Conservation (phyloP, 768 basidiomycete species). For the Dacryopinax primogenitus region DNA sequence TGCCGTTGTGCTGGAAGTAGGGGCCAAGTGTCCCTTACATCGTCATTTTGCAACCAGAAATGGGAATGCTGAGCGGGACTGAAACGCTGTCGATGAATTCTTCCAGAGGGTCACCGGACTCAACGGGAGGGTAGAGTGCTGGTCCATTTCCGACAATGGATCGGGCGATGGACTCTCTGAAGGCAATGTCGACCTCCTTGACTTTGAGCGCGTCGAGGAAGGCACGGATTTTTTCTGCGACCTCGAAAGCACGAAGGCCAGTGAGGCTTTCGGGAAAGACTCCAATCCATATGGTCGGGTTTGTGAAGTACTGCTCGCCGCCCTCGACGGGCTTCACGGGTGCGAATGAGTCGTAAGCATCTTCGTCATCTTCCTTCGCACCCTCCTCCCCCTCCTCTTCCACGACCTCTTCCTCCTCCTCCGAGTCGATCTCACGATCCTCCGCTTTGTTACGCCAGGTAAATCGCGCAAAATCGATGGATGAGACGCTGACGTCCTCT, state of each 20-base stretch:
- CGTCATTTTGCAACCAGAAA: not conserved
- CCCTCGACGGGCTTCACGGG: conserved; percentile 21
- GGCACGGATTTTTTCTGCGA: not conserved
- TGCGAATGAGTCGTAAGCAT: conserved; percentile 28
- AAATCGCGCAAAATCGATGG: conserved; percentile 27
- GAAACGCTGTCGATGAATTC: not conserved
- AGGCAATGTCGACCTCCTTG: not conserved
- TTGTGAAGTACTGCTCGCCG: conserved; percentile 18
- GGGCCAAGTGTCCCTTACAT: not conserved
- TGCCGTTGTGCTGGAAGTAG: not conserved
- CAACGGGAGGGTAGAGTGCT: not conserved
- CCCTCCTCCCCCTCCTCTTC: conserved; percentile 11
- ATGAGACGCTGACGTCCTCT: conserved; percentile 20
- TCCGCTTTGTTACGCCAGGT: conserved; percentile 21
- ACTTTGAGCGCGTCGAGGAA: not conserved
- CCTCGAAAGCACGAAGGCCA: not conserved
- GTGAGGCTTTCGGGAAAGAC: not conserved
- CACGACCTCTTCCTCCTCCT: too few relatives aligned
- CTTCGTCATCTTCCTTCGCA: conserved; percentile 21
- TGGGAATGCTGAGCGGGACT: not conserved
- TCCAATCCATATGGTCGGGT: conserved; percentile 9
- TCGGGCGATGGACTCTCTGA: not conserved
- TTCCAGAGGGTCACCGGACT: not conserved
- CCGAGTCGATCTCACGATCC: conserved; percentile 18
- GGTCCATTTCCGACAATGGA: not conserved